Base-by-base conservation (phyloP, 805 yeast genomes). In the Sugiyamaella lignohabitans region DNA sequence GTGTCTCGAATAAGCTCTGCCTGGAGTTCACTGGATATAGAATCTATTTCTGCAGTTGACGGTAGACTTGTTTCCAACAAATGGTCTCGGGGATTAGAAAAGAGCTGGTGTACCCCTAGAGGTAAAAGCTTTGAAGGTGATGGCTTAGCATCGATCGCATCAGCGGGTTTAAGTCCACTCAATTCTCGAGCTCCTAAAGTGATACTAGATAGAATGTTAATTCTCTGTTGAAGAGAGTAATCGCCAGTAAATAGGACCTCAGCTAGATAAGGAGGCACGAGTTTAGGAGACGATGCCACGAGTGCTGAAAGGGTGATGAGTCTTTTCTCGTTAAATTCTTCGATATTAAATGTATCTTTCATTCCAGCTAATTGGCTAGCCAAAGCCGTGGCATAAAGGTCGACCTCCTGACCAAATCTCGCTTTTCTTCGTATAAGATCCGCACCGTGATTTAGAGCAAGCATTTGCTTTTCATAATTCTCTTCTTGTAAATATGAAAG, bases 121-220 rank as follows among this genome's bases (percentile, higher is more conserved):
- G 48, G 44, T 16, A 45, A 37, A n/a, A 29, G 35, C 40, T 40
- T 45, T 5, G 38, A 5, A 16, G 38, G 38, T 8, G 32, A 27
- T 27, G 14, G 8, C 14, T 27, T 27, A 27, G 8, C 8, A 27
- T 27, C 32, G n/a, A n/a, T n/a, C n/a, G n/a, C n/a, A 27, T 27
- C 32, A 27, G 32, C 32, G 59, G 82, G 91, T 3, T 73, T 70
- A 24, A 70, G 61, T 0, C 88, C 91, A 38, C 83, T 68, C 6
- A 88, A 68, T 52, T 84, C 87, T 50, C 95, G 65, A 0, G 88
- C 87, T 2, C 85, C 76, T 20, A 88, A 65, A 0, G 89, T 82
- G 10, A 87, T 59, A 0, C 85, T 67, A 3, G 89, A 77, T 17
- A 93, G 62, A 5, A 89, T 69, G 23, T 76, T 66, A 65, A 89